phyloP scores from a whole-genome alignment of 2,329 filamentous ascomycete species.

The Diplodia sapinea region DNA sequence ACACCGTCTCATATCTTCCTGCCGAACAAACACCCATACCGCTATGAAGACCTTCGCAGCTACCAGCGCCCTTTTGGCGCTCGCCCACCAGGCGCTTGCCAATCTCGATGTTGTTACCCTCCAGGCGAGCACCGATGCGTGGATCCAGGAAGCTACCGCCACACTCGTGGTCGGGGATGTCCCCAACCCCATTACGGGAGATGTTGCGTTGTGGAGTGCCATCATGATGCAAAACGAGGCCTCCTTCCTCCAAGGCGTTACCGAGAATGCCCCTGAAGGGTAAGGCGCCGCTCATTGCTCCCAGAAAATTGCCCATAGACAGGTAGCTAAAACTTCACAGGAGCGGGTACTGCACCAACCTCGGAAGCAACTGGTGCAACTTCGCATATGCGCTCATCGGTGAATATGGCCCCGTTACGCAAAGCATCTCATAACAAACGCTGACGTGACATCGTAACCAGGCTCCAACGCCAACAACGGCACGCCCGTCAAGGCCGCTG shows the following conservation, averaged over 20 bases:
- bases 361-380: conserved; percentile 38
- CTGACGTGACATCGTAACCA: conserved; percentile 11
- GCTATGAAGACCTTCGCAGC: conserved; percentile 25
- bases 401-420: neutral
- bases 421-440: too few species aligned
- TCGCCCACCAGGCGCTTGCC: conserved; percentile 33
- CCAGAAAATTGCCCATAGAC: neutral
- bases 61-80: conserved; percentile 32
- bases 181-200: conserved; percentile 35
- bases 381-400: conserved; percentile 36
- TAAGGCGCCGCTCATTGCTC: neutral
- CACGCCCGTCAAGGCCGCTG: conserved; percentile 34
- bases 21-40: neutral
- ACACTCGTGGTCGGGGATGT: conserved; percentile 37
- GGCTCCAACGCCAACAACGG: conserved; percentile 33
- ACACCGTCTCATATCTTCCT: neutral
- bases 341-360: conserved; percentile 34
- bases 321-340: neutral
- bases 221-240: conserved; percentile 39
- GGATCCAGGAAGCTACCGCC: conserved; percentile 35
- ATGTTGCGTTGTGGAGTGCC: conserved; percentile 38
- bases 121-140: conserved; percentile 33
- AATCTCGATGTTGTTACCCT: conserved; percentile 38
- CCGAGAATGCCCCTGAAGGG: conserved; percentile 33
- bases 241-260: conserved; percentile 39